Percentiles rank a stretch among this genome's conserved stretches.
Conservation (phyloP, 192 early-diverging fungal species). For the Phycomyces nitens region DNA sequence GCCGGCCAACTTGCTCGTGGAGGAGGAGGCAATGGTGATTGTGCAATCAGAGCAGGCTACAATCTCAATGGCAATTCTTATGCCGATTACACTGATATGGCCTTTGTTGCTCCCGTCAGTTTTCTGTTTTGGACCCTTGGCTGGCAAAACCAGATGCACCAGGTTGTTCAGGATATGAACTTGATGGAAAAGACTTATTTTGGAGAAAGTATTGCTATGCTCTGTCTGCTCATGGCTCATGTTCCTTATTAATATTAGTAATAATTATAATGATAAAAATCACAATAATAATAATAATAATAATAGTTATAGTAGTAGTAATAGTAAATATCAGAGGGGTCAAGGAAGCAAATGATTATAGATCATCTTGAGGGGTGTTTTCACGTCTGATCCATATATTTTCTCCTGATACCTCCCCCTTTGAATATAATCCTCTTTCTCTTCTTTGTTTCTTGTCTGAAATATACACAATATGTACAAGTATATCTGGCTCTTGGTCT, state of each 20-base stretch:
- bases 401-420: too few species aligned
- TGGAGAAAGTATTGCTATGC: constrained; percentile 52
- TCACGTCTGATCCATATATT: too few species aligned
- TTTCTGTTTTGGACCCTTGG: constrained; percentile 49
- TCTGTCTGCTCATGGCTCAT: constrained; percentile 47
- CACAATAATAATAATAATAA: too few species aligned
- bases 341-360: too few species aligned
- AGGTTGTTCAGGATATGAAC: constrained; percentile 42
- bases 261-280: too few species aligned
- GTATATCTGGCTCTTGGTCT: too few species aligned
- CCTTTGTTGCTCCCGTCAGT: constrained; percentile 49
- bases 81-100: constrained; percentile 47
- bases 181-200: constrained; percentile 50
- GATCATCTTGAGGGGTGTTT: too few species aligned
- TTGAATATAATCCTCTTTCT: too few species aligned
- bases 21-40: constrained; percentile 15
- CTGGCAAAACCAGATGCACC: constrained; percentile 29
- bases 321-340: too few species aligned
- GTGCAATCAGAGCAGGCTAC: constrained; percentile 46
- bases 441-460: too few species aligned
- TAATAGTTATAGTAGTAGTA: too few species aligned
- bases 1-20: constrained; percentile 19
- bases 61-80: constrained; percentile 42
- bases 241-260: constrained; percentile 28
- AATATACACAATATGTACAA: too few species aligned